Evolutionary conservation across 1,284 basidiomycete species (phyloP).

Genomic region (Hypsizygus ulmarius): DNA sequence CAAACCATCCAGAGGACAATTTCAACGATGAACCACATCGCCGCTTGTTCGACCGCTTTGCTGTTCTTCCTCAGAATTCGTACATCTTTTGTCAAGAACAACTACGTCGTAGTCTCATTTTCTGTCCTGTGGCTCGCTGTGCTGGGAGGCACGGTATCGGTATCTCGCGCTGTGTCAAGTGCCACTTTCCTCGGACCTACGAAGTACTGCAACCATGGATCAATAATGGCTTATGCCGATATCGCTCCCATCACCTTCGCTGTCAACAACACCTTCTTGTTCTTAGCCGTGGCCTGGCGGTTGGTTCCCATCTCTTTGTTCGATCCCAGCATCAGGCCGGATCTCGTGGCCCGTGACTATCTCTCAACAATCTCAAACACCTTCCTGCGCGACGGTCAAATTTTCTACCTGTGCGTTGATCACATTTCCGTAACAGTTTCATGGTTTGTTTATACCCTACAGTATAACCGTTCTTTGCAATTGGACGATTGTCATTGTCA

Average conservation of each 20-base stretch:
- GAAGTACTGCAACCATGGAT: conserved; percentile 6
- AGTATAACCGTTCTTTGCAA: conserved; percentile 4
- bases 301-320: not conserved
- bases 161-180: not conserved
- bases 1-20: conserved; percentile 5
- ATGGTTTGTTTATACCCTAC: not conserved
- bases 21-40: not conserved
- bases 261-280: conserved; percentile 1
- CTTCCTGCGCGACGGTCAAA: not conserved
- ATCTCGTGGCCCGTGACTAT: too few species aligned
- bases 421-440: too few species aligned
- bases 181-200: conserved; percentile 7
- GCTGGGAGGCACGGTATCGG: conserved; percentile 3
- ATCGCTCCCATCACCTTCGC: conserved; percentile 5
- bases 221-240: not conserved
- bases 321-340: not conserved
- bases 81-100: not conserved
- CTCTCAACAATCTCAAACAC: too few species aligned
- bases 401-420: not conserved
- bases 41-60: not conserved
- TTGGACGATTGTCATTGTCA: conserved; percentile 6
- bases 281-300: conserved; percentile 1
- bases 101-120: not conserved
- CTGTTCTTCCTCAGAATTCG: conserved; percentile 1
- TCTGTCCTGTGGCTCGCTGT: conserved; percentile 4